Evolutionary conservation across 2,329 filamentous ascomycete species (phyloP).

Genomic region (Paraphoma sp.): DNA sequence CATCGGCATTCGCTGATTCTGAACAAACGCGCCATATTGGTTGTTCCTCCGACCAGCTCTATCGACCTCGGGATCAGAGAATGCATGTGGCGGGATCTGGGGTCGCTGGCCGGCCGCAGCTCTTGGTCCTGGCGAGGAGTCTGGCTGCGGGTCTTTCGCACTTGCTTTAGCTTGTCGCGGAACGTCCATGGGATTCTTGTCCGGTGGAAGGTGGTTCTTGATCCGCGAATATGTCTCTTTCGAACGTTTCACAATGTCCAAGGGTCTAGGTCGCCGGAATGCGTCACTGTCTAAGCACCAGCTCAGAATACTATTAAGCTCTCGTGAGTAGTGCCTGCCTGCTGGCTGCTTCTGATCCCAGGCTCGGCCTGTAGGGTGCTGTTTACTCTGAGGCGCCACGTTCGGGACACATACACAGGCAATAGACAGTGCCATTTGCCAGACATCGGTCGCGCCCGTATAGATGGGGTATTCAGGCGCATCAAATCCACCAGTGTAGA

Average conservation of each 20-base stretch:
- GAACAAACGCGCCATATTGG: not conserved
- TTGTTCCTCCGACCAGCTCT: not conserved
- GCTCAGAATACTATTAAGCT: conserved; percentile 8
- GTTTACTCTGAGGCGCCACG: conserved; percentile 5
- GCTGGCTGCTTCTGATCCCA: conserved; percentile 12
- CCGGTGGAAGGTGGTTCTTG: conserved; percentile 2
- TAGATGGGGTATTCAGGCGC: conserved; percentile 22
- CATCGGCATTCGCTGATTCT: not conserved
- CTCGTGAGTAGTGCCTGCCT: conserved; percentile 10
- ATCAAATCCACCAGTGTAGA: conserved; percentile 13
- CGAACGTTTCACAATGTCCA: conserved; percentile 1
- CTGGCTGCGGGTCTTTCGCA: not conserved
- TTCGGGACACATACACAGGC: conserved; percentile 17
- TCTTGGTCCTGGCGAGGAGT: not conserved
- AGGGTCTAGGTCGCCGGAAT: not conserved
- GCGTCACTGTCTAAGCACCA: conserved; percentile 5
- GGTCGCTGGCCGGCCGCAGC: not conserved
- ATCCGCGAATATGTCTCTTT: conserved; percentile 2
- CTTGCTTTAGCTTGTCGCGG: not conserved
- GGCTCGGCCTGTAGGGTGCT: conserved; percentile 1
- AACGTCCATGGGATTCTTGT: conserved; percentile 1
- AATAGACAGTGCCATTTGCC: conserved; percentile 20
- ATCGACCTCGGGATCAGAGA: conserved; percentile 3
- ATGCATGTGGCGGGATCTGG: not conserved
- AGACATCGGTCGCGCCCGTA: conserved; percentile 18